Conservation (phyloP, 805 yeast species). For the Barnettozyma wickerhamii region DNA sequence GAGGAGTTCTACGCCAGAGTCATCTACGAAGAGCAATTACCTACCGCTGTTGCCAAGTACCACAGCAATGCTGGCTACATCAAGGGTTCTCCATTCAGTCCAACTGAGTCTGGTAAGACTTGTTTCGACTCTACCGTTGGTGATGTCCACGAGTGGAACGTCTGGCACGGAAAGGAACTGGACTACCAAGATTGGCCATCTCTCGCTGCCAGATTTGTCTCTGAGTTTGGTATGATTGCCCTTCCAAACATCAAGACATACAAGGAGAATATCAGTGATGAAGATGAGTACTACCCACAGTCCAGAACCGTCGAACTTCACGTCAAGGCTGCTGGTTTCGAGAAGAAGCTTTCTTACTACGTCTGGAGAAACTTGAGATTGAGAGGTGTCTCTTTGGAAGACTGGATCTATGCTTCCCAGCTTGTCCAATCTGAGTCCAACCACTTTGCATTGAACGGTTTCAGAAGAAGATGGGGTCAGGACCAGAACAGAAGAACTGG, state of each 20-base stretch:
- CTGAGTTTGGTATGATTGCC: conserved; percentile 53
- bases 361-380: conserved; percentile 42
- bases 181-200: conserved; percentile 45
- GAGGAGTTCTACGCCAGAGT: conserved; percentile 15
- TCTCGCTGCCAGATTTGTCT: conserved; percentile 44
- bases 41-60: conserved; percentile 44
- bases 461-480: conserved; percentile 44
- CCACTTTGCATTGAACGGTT: conserved; percentile 40
- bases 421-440: conserved; percentile 49
- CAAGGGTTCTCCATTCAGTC: conserved; percentile 47
- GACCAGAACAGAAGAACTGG: conserved; percentile 33
- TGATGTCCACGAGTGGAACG: conserved; percentile 53
- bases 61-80: conserved; percentile 42
- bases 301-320: conserved; percentile 41
- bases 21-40: conserved; percentile 14
- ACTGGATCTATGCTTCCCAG: conserved; percentile 50
- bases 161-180: conserved; percentile 51
- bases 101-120: conserved; percentile 30
- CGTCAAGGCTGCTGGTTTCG: conserved; percentile 46
- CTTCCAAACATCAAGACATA: conserved; percentile 37
- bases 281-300: conserved; percentile 39
- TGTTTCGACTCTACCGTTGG: conserved; percentile 39
- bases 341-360: conserved; percentile 41
- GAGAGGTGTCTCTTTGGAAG: conserved; percentile 30
- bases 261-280: conserved; percentile 33